Evolutionary conservation across 768 basidiomycete species (phyloP).

Genomic region (Dendrothele bispora): DNA sequence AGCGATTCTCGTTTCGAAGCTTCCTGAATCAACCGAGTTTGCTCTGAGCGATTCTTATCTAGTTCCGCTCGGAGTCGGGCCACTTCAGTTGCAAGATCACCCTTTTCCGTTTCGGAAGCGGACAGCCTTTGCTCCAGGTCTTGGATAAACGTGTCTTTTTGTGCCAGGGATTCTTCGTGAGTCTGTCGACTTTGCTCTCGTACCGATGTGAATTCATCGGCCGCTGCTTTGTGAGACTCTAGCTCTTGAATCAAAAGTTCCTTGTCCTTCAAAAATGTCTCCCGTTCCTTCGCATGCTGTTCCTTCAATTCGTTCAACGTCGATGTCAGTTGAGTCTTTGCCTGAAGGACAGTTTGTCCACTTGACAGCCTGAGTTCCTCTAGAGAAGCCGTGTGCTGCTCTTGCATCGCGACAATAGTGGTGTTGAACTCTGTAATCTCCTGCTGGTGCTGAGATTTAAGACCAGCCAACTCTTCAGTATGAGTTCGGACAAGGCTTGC

Average conservation of each 20-base stretch:
- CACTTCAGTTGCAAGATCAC: slow-evolving; percentile 44
- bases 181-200: slow-evolving; percentile 40
- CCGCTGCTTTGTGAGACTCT: slow-evolving; percentile 54
- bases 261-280: slow-evolving; percentile 45
- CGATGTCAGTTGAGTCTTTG: slow-evolving; percentile 44
- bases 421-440: slow-evolving; percentile 41
- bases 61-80: slow-evolving; percentile 59
- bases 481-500: slow-evolving; percentile 39
- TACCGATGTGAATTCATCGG: slow-evolving; percentile 47
- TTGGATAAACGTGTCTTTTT: slow-evolving; percentile 49
- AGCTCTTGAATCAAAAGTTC: slow-evolving; percentile 57
- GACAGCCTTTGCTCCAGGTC: slow-evolving; percentile 52
- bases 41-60: slow-evolving; percentile 54
- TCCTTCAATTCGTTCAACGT: slow-evolving; percentile 50
- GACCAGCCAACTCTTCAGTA: slow-evolving; percentile 34
- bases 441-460: slow-evolving; percentile 49
- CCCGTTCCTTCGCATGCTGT: slow-evolving; percentile 49
- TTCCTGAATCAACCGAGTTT: slow-evolving; percentile 65
- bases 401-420: slow-evolving; percentile 36
- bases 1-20: slow-evolving; percentile 75
- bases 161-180: slow-evolving; percentile 48
- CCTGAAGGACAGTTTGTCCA: slow-evolving; percentile 40
- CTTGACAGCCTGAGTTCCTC: slow-evolving; percentile 33
- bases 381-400: slow-evolving; percentile 40
- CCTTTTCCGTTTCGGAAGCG: slow-evolving; percentile 42